Base-by-base conservation (phyloP, 805 yeast genomes). In the Starmera caribaea region DNA sequence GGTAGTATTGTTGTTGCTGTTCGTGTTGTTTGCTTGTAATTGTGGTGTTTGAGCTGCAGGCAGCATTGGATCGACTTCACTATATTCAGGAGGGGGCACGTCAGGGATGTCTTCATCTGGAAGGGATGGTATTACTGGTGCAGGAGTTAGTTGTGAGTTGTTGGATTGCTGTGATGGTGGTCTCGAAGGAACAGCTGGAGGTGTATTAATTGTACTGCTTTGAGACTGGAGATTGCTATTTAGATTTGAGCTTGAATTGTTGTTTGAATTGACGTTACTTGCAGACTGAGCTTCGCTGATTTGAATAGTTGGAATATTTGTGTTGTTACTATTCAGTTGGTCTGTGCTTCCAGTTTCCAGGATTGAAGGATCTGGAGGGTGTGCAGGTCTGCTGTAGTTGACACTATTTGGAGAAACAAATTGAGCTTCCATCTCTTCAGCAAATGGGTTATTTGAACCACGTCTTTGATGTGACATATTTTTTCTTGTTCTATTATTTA, bases 21-120 rank as follows among this genome's bases (percentile, higher is more conserved):
- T 16, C 9, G 38, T 34, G 32, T 17, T 16, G 30, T 21, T 37
- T 32, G 32, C 16, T 36, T 38, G n/a, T 35, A 35, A 12, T 17
- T 24, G 14, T 32, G 28, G 32, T 38, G 38, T 17, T 35, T 27
- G 42, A 34, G 15, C 16, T 16, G n/a, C n/a, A n/a, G n/a, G 40
- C 32, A 38, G 34, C 30, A 48, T 53, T 2, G 61, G 49, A 9
- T 59, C 56, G 17, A 58, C 45, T 35, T 57, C 63, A 1, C 63
- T 49, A 41, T 65, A 65, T 7, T 55, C 57, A 2, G 70, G 70
- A 3, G 69, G 69, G 5, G 58, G 60, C 32, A 54, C 62, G 16
- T 41, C 45, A 5, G 28, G 17, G 0, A 45, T 30, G 9, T 35
- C 45, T 1, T 37, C 40, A 48, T 48, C 36, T 49, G 12, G 28